phyloP scores from a whole-genome alignment of 192 early-diverging fungal species.

The Pilobolus umbonatus region DNA sequence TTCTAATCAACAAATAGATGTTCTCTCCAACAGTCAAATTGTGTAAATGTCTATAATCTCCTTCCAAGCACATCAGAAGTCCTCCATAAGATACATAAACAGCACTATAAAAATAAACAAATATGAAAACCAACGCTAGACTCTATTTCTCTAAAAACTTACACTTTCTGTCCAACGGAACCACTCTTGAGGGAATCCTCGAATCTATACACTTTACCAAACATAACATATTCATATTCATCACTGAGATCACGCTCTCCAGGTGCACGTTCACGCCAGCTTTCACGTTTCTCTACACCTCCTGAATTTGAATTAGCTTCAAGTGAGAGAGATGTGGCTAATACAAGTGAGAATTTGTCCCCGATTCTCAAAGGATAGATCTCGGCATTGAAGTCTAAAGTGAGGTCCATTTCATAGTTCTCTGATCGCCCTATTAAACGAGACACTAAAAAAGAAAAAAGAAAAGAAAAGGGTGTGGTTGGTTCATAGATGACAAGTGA shows the following conservation, averaged over 20 bases:
- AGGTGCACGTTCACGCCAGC: slow-evolving; percentile 64
- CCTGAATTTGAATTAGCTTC: slow-evolving; percentile 48
- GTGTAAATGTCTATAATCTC: slow-evolving; percentile 77
- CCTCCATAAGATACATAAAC: slow-evolving; percentile 92
- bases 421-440: slow-evolving; percentile 79
- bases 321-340: slow-evolving; percentile 75
- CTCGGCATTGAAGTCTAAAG: slow-evolving; percentile 93
- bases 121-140: not conserved
- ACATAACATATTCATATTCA: slow-evolving; percentile 99
- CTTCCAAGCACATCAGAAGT: slow-evolving; percentile 83
- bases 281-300: slow-evolving; percentile 49
- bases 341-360: slow-evolving; percentile 79
- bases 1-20: slow-evolving; percentile 86
- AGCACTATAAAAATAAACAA: slow-evolving; percentile 45
- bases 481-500: no score
- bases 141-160: slow-evolving; percentile 29
- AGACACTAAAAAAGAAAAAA: slow-evolving; percentile 57
- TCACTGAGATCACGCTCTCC: slow-evolving; percentile 79
- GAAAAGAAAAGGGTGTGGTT: not conserved
- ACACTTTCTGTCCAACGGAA: slow-evolving; percentile 56
- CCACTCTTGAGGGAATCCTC: slow-evolving; percentile 74
- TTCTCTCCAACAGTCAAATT: slow-evolving; percentile 84
- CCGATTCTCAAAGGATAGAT: slow-evolving; percentile 83
- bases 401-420: slow-evolving; percentile 84
- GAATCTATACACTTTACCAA: slow-evolving; percentile 93